Percentiles rank a stretch among this genome's conserved stretches.
These are phyloP conservation scores for Niveomyces coronatus DNA, from an alignment of 2,329 filamentous ascomycete genomes.

Conservation along the genomic window DNA sequence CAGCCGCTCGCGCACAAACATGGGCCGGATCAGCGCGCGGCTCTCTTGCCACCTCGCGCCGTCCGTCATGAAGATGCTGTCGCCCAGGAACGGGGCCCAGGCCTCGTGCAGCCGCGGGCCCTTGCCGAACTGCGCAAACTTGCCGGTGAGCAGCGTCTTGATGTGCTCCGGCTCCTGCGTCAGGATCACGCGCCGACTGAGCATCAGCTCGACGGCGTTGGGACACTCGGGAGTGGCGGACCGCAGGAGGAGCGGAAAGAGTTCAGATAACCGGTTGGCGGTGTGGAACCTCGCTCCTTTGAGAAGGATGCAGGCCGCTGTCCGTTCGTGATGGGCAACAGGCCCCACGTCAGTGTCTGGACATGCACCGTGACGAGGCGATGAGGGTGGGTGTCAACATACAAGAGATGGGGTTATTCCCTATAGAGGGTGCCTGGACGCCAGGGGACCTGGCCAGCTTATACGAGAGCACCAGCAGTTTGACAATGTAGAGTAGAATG, in stretches of 20 bases:
- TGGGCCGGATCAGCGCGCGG: slow-evolving; percentile 41
- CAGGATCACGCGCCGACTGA: slow-evolving; percentile 28
- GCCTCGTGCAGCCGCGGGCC: slow-evolving; percentile 30
- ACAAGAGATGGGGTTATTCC: slow-evolving; percentile 4
- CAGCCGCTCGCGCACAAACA: slow-evolving; percentile 38
- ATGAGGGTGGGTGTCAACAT: background rate
- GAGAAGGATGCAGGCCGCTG: background rate
- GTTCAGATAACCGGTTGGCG: slow-evolving; percentile 22
- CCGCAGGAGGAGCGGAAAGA: slow-evolving; percentile 20
- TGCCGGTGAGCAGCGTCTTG: slow-evolving; percentile 44
- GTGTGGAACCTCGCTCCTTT: slow-evolving; percentile 3
- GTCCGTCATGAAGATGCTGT: slow-evolving; percentile 46
- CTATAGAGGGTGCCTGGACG: slow-evolving; percentile 3
- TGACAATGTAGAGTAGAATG: background rate
- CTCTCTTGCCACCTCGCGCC: slow-evolving; percentile 44
- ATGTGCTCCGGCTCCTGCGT: slow-evolving; percentile 47
- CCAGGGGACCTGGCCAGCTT: slow-evolving; percentile 4
- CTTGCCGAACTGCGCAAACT: slow-evolving; percentile 45
- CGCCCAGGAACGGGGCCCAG: slow-evolving; percentile 39
- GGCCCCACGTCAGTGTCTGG: background rate
- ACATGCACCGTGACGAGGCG: background rate
- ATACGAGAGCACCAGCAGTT: background rate
- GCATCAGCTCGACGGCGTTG: slow-evolving; percentile 26
- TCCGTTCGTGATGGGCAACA: background rate
- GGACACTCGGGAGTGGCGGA: slow-evolving; percentile 21